Conservation (phyloP, 768 basidiomycete genomes). For the Auriscalpium microsporum region DNA sequence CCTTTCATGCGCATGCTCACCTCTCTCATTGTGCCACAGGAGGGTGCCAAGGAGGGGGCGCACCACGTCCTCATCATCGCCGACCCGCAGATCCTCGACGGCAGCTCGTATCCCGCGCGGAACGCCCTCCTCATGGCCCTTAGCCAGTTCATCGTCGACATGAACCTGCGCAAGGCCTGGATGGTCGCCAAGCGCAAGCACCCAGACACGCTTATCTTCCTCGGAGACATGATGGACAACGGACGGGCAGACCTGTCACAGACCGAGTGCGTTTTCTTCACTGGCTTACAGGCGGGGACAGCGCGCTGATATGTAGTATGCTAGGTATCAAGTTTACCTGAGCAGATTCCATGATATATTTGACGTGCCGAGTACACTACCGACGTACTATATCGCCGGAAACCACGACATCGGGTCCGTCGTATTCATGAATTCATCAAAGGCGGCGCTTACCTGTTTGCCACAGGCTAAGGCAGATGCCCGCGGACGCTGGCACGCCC, state of each 20-base stretch:
- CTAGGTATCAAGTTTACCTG: conserved; percentile 69
- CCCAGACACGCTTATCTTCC: conserved; percentile 71
- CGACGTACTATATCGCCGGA: conserved; percentile 71
- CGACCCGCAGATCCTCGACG: conserved; percentile 82
- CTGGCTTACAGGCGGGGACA: background rate
- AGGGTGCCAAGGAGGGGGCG: conserved; percentile 6
- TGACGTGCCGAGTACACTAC: conserved; percentile 33
- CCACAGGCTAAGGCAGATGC: conserved; percentile 22
- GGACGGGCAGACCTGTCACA: conserved; percentile 59
- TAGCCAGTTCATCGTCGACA: conserved; percentile 61
- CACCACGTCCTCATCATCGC: conserved; percentile 70
- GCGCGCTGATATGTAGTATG: background rate
- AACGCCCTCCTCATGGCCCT: conserved; percentile 27
- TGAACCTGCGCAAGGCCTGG: conserved; percentile 85
- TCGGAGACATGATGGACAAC: conserved; percentile 91
- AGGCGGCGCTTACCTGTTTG: background rate
- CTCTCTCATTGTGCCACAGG: conserved; percentile 5
- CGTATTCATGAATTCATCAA: background rate
- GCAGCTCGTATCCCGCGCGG: conserved; percentile 62
- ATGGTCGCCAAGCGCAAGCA: conserved; percentile 45
- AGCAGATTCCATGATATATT: conserved; percentile 68
- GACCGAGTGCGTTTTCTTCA: conserved; percentile 48
- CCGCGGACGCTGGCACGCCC: conserved; percentile 19
- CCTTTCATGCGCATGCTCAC: conserved; percentile 16
- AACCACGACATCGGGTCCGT: conserved; percentile 84